phyloP scores from a whole-genome alignment of 176 grass and related monocot species.

The Hordeum vulgare region DNA sequence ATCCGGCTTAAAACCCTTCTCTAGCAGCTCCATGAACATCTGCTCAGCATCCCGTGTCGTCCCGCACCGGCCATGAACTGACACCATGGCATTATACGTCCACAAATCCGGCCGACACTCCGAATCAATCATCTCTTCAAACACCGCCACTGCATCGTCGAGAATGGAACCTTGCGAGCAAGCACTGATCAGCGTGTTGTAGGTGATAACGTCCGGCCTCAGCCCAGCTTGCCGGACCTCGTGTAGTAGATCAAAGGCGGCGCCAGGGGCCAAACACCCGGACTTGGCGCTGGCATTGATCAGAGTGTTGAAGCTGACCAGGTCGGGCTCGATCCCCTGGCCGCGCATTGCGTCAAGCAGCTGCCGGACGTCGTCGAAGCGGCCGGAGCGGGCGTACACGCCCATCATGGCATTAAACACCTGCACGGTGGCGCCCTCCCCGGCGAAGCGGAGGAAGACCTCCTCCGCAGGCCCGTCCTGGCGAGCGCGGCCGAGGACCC shows the following conservation, averaged over 20 bases:
- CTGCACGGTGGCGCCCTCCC: slow-evolving; percentile 63
- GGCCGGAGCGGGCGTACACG: slow-evolving; percentile 66
- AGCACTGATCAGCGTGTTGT: slow-evolving; percentile 87
- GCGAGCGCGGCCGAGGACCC: slow-evolving; percentile 74
- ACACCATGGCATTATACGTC: slow-evolving; percentile 91
- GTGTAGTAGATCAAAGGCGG: slow-evolving; percentile 54
- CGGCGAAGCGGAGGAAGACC: slow-evolving; percentile 50
- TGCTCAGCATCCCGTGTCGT: slow-evolving; percentile 41
- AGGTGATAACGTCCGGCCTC: slow-evolving; percentile 81
- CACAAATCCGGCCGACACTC: slow-evolving; percentile 75
- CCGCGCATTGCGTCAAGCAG: slow-evolving; percentile 65
- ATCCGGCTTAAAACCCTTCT: slow-evolving; percentile 73
- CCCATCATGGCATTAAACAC: slow-evolving; percentile 98
- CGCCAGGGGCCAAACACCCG: slow-evolving; percentile 35
- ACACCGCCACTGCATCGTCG: slow-evolving; percentile 60
- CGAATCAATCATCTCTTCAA: slow-evolving; percentile 64
- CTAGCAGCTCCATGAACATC: slow-evolving; percentile 62
- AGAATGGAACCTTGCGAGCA: slow-evolving; percentile 64
- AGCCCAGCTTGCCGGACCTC: slow-evolving; percentile 64
- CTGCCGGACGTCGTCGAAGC: slow-evolving; percentile 47
- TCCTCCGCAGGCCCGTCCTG: slow-evolving; percentile 68
- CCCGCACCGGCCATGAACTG: slow-evolving; percentile 60
- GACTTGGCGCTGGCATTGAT: slow-evolving; percentile 90
- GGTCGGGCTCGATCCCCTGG: slow-evolving; percentile 73
- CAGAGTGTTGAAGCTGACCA: slow-evolving; percentile 91